phyloP scores from a whole-genome alignment of 129 eudicot genomes.

The Saposhnikovia divaricata region DNA sequence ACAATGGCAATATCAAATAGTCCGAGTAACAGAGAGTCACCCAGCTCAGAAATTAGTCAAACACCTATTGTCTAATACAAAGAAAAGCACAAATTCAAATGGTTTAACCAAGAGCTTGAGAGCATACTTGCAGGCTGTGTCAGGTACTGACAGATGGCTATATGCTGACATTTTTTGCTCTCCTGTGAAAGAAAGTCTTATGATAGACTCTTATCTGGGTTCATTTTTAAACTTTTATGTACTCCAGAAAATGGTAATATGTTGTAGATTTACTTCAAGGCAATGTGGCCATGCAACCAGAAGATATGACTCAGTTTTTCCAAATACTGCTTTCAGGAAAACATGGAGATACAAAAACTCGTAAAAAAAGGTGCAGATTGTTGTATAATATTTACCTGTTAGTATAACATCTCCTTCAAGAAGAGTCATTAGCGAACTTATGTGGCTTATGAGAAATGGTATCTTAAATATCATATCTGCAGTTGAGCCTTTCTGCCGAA shows the following conservation, averaged over 20 bases:
- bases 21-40: too few species aligned
- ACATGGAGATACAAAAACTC: not conserved
- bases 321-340: not conserved
- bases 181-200: not conserved
- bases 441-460: constrained; percentile 90
- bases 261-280: not conserved
- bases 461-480: constrained; percentile 90
- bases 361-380: not conserved
- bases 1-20: too few species aligned
- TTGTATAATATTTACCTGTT: constrained; percentile 47
- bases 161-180: not conserved
- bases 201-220: not conserved
- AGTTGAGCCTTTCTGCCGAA: constrained; percentile 87
- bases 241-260: not conserved
- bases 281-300: not conserved
- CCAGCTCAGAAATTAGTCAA: too few species aligned
- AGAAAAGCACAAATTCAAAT: not conserved
- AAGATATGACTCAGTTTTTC: not conserved
- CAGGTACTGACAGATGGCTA: not conserved
- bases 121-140: not conserved
- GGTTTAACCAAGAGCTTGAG: not conserved
- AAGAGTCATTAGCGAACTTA: constrained; percentile 86
- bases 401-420: constrained; percentile 90
- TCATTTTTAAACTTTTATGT: not conserved
- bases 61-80: not conserved